A percentile compares a stretch with the other conserved stretches of the same genome.
phyloP scores from a whole-genome alignment of 2,329 filamentous ascomycete species.

The Venturia nashicola region DNA sequence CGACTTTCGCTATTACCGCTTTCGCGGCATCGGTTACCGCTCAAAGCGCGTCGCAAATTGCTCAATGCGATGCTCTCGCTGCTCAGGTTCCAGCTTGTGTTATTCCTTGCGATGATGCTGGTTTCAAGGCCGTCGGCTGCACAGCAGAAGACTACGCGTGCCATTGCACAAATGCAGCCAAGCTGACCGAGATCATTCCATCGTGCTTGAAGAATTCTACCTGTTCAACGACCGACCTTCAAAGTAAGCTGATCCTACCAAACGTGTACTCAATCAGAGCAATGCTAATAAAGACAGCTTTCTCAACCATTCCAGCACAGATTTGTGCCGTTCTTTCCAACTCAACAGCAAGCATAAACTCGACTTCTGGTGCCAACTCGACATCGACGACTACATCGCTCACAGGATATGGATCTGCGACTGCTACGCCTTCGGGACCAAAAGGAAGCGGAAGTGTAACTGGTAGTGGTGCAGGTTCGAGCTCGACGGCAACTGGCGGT shows the following conservation, averaged over 20 bases:
- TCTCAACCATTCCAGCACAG: not conserved
- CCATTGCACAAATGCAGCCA: not conserved
- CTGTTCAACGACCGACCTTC: not conserved
- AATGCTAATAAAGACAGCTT: not conserved
- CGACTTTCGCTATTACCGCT: not conserved
- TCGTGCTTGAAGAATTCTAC: not conserved
- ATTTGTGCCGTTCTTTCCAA: not conserved
- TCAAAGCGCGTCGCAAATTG: constrained; percentile 2
- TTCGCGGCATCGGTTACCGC: not conserved
- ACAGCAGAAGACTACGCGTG: not conserved
- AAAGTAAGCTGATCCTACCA: not conserved
- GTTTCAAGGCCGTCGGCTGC: not conserved
- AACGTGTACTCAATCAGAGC: not conserved
- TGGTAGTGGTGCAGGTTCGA: not conserved
- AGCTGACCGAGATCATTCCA: not conserved
- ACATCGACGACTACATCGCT: not conserved
- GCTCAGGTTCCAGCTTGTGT: constrained; percentile 3
- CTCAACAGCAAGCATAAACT: not conserved
- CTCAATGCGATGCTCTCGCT: not conserved
- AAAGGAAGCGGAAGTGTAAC: not conserved
- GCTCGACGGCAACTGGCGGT: not conserved
- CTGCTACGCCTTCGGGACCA: not conserved
- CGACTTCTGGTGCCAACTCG: not conserved
- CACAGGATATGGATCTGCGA: not conserved
- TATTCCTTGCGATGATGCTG: constrained; percentile 3